phyloP scores from a whole-genome alignment of 352 stramenopile species.

The Discostella stelligera region DNA sequence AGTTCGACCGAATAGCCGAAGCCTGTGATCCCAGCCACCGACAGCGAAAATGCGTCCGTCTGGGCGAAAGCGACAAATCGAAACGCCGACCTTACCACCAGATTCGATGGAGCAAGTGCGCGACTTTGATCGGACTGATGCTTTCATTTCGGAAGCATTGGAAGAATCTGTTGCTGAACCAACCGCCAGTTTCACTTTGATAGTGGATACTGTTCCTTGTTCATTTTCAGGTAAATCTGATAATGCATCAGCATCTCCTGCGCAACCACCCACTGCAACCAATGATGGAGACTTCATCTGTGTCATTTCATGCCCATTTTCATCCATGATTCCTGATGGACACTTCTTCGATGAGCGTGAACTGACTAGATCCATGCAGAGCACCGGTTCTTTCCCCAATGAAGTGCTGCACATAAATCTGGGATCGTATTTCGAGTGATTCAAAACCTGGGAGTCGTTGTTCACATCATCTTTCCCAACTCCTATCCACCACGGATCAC shows the following conservation, averaged over 20 bases:
- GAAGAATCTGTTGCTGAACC: conserved; percentile 1
- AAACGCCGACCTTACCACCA: conserved; percentile 65
- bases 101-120: conserved; percentile 38
- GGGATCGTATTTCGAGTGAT: conserved; percentile 2
- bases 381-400: conserved; percentile 60
- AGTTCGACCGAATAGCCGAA: conserved; percentile 64
- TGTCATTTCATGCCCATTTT: conserved; percentile 3
- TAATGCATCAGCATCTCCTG: conserved; percentile 64
- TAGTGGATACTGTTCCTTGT: conserved; percentile 51
- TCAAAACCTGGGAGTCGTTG: background rate
- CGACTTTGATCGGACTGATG: conserved; percentile 27
- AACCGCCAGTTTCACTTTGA: conserved; percentile 53
- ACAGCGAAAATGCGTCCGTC: conserved; percentile 72
- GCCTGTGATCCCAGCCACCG: conserved; percentile 73
- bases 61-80: conserved; percentile 62
- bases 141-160: conserved; percentile 21
- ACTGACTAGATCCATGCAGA: conserved; percentile 61
- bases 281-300: conserved; percentile 31
- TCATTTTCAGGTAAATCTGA: conserved; percentile 49
- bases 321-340: background rate
- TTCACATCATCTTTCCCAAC: background rate
- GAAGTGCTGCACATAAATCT: conserved; percentile 39
- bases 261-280: conserved; percentile 62
- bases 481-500: conserved; percentile 20
- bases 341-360: conserved; percentile 21